These are phyloP conservation scores for Mycena vitilis DNA, from an alignment of 768 basidiomycete species.

Conservation along the genomic window DNA sequence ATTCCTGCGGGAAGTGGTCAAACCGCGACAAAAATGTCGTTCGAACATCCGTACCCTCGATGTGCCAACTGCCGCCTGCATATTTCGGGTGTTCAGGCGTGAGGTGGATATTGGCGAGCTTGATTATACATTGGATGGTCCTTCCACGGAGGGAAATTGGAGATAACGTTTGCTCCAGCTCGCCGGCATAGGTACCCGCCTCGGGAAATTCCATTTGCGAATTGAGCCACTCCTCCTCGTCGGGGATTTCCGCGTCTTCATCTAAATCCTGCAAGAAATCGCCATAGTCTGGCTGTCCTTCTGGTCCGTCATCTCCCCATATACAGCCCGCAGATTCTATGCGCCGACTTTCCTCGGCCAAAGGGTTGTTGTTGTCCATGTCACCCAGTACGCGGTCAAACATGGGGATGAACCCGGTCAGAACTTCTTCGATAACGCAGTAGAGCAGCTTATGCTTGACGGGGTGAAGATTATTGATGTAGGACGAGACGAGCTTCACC, in stretches of 20 bases:
- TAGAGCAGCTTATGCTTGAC: slow-evolving; percentile 12
- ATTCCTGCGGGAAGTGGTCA: not conserved
- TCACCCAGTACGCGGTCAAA: slow-evolving; percentile 29
- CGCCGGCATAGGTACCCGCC: slow-evolving; percentile 9
- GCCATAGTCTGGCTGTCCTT: not conserved
- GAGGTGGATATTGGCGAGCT: slow-evolving; percentile 45
- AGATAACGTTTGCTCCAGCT: slow-evolving; percentile 12
- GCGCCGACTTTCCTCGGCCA: not conserved
- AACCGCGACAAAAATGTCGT: not conserved
- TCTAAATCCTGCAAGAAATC: not conserved
- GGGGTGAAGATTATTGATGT: slow-evolving; percentile 32
- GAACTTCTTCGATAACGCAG: slow-evolving; percentile 20
- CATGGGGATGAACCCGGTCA: slow-evolving; percentile 20
- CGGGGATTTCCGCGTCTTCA: not conserved
- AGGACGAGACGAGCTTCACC: slow-evolving; percentile 25
- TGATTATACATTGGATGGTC: slow-evolving; percentile 38
- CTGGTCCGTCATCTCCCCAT: not conserved
- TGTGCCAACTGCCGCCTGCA: slow-evolving; percentile 44
- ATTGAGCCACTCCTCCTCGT: not conserved
- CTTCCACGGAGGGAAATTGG: slow-evolving; percentile 17
- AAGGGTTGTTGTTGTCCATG: slow-evolving; percentile 9
- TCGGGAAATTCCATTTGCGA: slow-evolving; percentile 5
- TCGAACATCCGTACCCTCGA: slow-evolving; percentile 41
- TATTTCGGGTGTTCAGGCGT: slow-evolving; percentile 47
- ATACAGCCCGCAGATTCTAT: slow-evolving; percentile 5